Evolutionary conservation across 2,329 filamentous ascomycete genomes (phyloP).

Genomic region (Clarireedia paspali): DNA sequence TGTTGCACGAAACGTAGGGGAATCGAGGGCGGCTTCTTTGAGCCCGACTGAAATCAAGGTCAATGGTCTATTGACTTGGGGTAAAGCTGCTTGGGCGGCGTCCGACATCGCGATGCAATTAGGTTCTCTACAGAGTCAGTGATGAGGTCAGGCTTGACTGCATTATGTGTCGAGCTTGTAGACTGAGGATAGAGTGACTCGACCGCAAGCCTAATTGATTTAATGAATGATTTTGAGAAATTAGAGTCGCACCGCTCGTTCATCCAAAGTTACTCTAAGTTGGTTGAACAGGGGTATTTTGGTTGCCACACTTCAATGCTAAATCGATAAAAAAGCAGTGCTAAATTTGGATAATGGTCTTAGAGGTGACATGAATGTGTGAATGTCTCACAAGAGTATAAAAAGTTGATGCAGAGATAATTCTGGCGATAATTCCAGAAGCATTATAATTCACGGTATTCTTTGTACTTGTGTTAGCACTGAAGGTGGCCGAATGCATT

Average conservation of each 20-base stretch:
- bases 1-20: conserved; percentile 86
- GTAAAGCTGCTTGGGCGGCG: conserved; percentile 12
- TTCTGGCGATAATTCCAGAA: no score
- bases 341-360: neutral
- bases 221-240: no score
- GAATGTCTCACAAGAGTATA: no score
- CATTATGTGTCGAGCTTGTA: neutral
- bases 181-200: neutral
- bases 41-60: conserved; percentile 61
- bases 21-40: conserved; percentile 93
- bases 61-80: conserved; percentile 20
- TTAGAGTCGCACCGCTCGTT: neutral
- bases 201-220: no score
- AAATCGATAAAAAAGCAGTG: neutral
- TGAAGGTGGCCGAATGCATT: no score
- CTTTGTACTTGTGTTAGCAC: no score
- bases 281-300: neutral
- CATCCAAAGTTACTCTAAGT: neutral
- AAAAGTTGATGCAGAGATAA: no score
- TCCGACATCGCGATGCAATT: conserved; percentile 18
- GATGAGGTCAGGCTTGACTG: neutral
- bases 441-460: no score
- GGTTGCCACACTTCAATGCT: neutral
- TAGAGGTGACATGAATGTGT: no score
- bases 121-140: conserved; percentile 6